Conservation (phyloP, 352 stramenopile genomes). For the Globisporangium cylindrosporum region DNA sequence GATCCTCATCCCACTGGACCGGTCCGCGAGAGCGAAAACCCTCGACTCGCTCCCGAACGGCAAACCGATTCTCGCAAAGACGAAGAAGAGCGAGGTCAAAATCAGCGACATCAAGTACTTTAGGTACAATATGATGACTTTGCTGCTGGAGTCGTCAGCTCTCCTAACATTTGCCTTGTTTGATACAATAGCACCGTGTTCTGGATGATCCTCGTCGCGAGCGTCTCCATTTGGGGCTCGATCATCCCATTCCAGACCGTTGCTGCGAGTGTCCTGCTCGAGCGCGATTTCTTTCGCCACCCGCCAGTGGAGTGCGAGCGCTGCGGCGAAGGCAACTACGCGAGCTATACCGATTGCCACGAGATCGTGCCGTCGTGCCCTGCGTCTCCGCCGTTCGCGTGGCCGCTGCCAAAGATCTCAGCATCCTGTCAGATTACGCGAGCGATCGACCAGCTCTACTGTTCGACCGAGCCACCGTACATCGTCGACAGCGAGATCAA, state of each 20-base stretch:
- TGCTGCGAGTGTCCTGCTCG: slow-evolving; percentile 65
- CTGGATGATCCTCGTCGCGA: slow-evolving; percentile 69
- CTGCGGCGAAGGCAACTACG: slow-evolving; percentile 40
- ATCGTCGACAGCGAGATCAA: slow-evolving; percentile 47
- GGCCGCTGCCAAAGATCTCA: slow-evolving; percentile 38
- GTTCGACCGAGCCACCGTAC: slow-evolving; percentile 28
- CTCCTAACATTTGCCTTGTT: not conserved
- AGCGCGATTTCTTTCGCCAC: slow-evolving; percentile 56
- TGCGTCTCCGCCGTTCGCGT: slow-evolving; percentile 32
- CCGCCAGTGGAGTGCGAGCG: slow-evolving; percentile 29
- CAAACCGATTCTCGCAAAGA: slow-evolving; percentile 10
- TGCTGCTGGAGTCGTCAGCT: not conserved
- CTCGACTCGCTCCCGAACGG: slow-evolving; percentile 38
- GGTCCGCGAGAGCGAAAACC: slow-evolving; percentile 13
- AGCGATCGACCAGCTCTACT: slow-evolving; percentile 34
- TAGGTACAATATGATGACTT: slow-evolving; percentile 12
- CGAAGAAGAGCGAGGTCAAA: slow-evolving; percentile 18
- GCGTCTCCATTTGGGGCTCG: slow-evolving; percentile 75
- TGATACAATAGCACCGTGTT: slow-evolving; percentile 35
- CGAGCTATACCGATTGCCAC: slow-evolving; percentile 40
- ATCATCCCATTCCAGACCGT: slow-evolving; percentile 88
- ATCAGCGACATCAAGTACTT: slow-evolving; percentile 47
- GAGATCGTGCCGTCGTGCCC: slow-evolving; percentile 35
- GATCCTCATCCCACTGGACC: slow-evolving; percentile 59
- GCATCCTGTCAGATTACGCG: slow-evolving; percentile 32